Conservation (phyloP, 106 monocot species). For the Apostasia ramifera region DNA sequence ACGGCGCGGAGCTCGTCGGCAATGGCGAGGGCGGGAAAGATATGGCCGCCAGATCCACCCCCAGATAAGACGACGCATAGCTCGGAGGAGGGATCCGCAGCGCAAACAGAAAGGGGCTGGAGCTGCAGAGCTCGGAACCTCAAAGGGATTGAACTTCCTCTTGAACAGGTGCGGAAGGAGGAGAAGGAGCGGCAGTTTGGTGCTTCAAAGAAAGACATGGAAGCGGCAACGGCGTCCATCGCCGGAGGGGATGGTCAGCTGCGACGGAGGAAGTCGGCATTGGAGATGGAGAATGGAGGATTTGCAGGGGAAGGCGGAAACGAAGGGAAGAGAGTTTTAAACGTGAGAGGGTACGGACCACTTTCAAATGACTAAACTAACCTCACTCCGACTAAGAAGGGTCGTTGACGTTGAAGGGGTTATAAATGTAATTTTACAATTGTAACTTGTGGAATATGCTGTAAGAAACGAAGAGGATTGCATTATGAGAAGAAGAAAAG, state of each 20-base stretch:
- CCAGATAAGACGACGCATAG: constrained; percentile 19
- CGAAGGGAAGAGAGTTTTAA: background rate
- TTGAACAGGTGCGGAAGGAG: too few species aligned
- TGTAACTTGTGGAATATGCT: background rate
- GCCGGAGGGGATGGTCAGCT: background rate
- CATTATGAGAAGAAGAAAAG: background rate
- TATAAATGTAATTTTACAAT: background rate
- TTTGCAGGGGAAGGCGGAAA: background rate
- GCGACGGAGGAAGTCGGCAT: background rate
- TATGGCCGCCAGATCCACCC: constrained; percentile 35
- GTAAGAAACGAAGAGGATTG: constrained; percentile 6
- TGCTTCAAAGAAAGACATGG: background rate
- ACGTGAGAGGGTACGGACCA: background rate
- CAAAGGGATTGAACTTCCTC: background rate
- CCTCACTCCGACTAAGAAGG: background rate
- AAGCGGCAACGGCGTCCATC: background rate
- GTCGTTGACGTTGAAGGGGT: background rate
- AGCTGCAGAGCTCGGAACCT: background rate
- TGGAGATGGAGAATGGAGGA: background rate
- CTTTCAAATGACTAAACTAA: background rate
- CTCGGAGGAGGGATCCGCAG: background rate
- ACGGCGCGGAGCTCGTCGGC: constrained; percentile 22
- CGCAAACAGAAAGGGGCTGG: background rate
- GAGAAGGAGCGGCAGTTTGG: background rate
- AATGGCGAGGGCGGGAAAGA: constrained; percentile 42